These are phyloP conservation scores for Leishmania gerbilli DNA, from an alignment of 208 protist genomes.

Conservation along the genomic window DNA sequence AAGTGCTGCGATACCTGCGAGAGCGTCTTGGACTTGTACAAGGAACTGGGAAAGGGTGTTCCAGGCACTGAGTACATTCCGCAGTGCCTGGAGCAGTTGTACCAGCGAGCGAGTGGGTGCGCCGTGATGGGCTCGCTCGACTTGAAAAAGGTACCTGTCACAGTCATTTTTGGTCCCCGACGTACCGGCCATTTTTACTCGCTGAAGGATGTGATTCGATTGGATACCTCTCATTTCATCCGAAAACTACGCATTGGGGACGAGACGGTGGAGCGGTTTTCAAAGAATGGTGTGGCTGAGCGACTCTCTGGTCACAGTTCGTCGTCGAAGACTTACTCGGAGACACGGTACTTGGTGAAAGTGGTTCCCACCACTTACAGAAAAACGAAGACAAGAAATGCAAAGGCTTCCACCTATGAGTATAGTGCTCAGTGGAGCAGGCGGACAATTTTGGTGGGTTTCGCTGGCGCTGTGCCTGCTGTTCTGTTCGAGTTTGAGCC, in stretches of 20 bases:
- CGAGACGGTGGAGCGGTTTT: conserved; percentile 61
- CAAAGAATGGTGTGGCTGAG: conserved; percentile 38
- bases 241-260: conserved; percentile 74
- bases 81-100: conserved; percentile 69
- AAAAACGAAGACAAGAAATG: conserved; percentile 13
- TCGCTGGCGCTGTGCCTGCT: conserved; percentile 42
- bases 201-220: conserved; percentile 47
- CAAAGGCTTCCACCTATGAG: conserved; percentile 56
- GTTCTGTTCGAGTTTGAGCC: conserved; percentile 68
- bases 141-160: conserved; percentile 83
- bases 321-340: conserved; percentile 20
- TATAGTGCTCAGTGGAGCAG: conserved; percentile 62
- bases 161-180: conserved; percentile 75
- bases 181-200: conserved; percentile 28
- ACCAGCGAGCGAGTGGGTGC: conserved; percentile 58
- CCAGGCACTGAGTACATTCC: conserved; percentile 45
- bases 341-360: conserved; percentile 64
- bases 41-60: conserved; percentile 15
- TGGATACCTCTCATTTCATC: conserved; percentile 66
- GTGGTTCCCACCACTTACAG: conserved; percentile 75
- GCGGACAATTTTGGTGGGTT: conserved; percentile 33
- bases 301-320: conserved; percentile 51
- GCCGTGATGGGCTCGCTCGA: conserved; percentile 70
- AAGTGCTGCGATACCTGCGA: conserved; percentile 79
- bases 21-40: conserved; percentile 43